A percentile compares a stretch with the other conserved stretches of the same genome.
These are phyloP conservation scores for Lentinula novae-zelandiae DNA, from an alignment of 1,284 basidiomycete species.

Conservation along the genomic window DNA sequence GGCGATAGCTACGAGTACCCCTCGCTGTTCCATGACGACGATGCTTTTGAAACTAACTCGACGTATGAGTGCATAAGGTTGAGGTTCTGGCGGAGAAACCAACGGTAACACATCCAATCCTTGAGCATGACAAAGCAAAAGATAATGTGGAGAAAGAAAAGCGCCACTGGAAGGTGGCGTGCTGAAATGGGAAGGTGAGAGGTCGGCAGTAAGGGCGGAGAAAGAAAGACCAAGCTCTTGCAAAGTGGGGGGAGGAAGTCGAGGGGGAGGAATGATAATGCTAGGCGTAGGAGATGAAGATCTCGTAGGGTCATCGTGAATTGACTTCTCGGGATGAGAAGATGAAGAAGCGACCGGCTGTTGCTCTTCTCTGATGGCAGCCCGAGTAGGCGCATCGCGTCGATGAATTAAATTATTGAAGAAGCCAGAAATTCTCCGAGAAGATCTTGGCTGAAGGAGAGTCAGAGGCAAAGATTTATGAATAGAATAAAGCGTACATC, in stretches of 20 bases:
- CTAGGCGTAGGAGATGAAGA: constrained; percentile 28
- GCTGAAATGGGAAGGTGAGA: constrained; percentile 73
- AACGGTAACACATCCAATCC: constrained; percentile 78
- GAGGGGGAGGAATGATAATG: constrained; percentile 65
- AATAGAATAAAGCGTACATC: constrained; percentile 35
- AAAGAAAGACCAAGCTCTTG: constrained; percentile 73
- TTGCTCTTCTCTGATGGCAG: constrained; percentile 26
- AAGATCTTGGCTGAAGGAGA: constrained; percentile 46
- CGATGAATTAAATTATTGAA: constrained; percentile 75
- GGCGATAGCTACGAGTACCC: constrained; percentile 80
- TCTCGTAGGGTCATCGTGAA: constrained; percentile 13
- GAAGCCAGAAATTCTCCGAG: constrained; percentile 76
- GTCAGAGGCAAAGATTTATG: constrained; percentile 7
- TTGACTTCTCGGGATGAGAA: background rate
- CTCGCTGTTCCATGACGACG: constrained; percentile 85
- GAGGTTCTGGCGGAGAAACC: constrained; percentile 62
- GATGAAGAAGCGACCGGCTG: constrained; percentile 19
- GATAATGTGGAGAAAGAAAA: constrained; percentile 73
- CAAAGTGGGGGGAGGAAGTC: constrained; percentile 64
- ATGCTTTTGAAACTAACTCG: constrained; percentile 77
- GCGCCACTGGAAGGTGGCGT: constrained; percentile 72
- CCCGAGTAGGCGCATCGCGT: constrained; percentile 43
- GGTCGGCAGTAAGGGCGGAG: constrained; percentile 57
- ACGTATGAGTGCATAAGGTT: constrained; percentile 76
- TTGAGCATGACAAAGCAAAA: constrained; percentile 79